Evolutionary conservation across 495 filamentous ascomycete species (phyloP).

Genomic region (Usnea hakonensis): DNA sequence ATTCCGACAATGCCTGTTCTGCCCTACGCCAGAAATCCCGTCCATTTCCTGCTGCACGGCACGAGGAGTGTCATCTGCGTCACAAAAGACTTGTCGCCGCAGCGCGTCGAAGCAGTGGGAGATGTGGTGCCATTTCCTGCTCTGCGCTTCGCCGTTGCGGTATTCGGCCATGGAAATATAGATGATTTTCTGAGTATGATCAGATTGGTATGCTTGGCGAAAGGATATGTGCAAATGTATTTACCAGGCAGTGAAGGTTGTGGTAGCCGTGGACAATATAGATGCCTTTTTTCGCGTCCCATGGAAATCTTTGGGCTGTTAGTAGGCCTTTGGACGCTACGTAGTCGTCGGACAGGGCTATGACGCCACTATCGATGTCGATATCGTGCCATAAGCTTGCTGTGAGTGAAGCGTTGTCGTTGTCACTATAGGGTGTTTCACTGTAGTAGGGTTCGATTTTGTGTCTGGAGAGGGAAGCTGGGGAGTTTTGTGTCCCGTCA

Average conservation of each 20-base stretch:
- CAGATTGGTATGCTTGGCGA: background rate
- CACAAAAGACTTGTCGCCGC: background rate
- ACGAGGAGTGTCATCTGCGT: background rate
- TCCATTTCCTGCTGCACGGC: background rate
- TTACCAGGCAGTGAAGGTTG: conserved; percentile 27
- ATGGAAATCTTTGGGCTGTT: conserved; percentile 23
- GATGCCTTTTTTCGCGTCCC: conserved; percentile 26
- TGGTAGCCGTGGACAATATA: conserved; percentile 31
- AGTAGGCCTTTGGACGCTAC: conserved; percentile 22
- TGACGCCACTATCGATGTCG: conserved; percentile 23
- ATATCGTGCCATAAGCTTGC: conserved; percentile 22
- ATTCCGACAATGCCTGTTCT: conserved; percentile 19
- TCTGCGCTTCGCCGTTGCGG: background rate
- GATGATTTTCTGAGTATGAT: conserved; percentile 1
- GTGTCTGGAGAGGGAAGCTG: background rate
- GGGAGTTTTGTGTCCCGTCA: background rate
- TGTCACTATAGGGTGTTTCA: background rate
- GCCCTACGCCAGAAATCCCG: conserved; percentile 15
- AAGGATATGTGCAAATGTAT: conserved; percentile 13
- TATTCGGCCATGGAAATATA: conserved; percentile 8
- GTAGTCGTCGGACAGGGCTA: conserved; percentile 23
- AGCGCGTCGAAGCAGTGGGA: conserved; percentile 1
- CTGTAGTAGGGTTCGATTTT: background rate
- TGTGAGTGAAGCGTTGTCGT: background rate
- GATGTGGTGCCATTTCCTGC: background rate